phyloP scores from a whole-genome alignment of 2,329 filamentous ascomycete species.

The Pseudogymnoascus sp. region DNA sequence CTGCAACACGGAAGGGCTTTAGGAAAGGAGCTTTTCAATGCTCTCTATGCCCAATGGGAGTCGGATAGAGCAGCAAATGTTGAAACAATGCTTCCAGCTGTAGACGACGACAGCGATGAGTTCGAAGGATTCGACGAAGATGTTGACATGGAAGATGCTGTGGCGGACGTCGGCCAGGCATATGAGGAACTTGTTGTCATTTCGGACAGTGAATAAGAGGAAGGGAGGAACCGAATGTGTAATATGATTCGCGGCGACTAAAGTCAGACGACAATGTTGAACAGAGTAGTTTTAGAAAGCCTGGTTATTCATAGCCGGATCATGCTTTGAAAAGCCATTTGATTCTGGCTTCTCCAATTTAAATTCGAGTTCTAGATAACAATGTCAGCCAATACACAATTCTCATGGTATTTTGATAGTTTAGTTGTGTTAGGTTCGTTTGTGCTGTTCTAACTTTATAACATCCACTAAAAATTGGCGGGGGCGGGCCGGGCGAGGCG shows the following conservation, averaged over 20 bases:
- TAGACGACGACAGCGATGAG: background rate
- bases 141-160: background rate
- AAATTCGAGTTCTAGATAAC: background rate
- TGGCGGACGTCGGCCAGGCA: background rate
- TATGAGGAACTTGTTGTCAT: background rate
- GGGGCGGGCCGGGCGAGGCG: background rate
- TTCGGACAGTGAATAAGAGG: background rate
- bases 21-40: constrained; percentile 10
- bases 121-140: background rate
- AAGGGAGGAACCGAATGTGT: background rate
- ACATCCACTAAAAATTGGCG: background rate
- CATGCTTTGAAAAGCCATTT: background rate
- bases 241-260: background rate
- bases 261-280: background rate
- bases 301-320: background rate
- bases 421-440: background rate
- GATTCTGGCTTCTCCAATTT: background rate
- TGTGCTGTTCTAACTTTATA: background rate
- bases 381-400: background rate
- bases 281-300: background rate
- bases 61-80: background rate
- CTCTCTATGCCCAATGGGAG: background rate
- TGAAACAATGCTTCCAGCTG: background rate
- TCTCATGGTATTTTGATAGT: background rate
- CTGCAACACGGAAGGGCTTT: constrained; percentile 10